Evolutionary conservation across 352 stramenopile species (phyloP).

Genomic region (Phytophthora brassicae): DNA sequence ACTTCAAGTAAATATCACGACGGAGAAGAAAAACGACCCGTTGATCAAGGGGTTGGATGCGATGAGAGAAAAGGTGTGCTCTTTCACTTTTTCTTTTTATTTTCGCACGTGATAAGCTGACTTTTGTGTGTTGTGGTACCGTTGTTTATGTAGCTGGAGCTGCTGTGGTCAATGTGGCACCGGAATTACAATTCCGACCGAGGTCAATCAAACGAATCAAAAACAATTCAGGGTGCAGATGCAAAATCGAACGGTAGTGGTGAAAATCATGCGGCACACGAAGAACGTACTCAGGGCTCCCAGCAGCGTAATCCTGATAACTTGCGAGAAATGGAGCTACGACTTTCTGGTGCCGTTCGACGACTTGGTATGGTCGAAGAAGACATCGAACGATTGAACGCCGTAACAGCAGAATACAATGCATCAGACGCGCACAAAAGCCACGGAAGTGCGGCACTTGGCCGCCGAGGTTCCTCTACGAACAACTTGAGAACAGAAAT

Average conservation of each 20-base stretch:
- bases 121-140: not conserved
- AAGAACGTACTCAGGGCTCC: conserved; percentile 16
- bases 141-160: conserved; percentile 36
- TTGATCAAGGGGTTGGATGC: conserved; percentile 65
- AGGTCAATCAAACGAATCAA: conserved; percentile 3
- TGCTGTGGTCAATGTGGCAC: conserved; percentile 68
- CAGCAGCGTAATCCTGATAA: conserved; percentile 33
- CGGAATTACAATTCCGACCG: conserved; percentile 52
- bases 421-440: conserved; percentile 19
- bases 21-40: conserved; percentile 79
- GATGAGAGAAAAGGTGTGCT: conserved; percentile 66
- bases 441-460: not conserved
- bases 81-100: not conserved
- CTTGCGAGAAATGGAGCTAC: conserved; percentile 58
- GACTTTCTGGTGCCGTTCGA: conserved; percentile 56
- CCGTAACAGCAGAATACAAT: conserved; percentile 24
- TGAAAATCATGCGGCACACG: conserved; percentile 9
- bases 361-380: conserved; percentile 60
- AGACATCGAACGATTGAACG: conserved; percentile 62
- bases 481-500: conserved; percentile 30
- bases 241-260: not conserved
- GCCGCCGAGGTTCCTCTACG: conserved; percentile 18
- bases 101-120: not conserved
- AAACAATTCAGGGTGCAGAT: not conserved
- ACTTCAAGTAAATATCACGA: conserved; percentile 65